Evolutionary conservation across 441 rosid species (phyloP).

Genomic region (Euphorbia schlechtendalii): DNA sequence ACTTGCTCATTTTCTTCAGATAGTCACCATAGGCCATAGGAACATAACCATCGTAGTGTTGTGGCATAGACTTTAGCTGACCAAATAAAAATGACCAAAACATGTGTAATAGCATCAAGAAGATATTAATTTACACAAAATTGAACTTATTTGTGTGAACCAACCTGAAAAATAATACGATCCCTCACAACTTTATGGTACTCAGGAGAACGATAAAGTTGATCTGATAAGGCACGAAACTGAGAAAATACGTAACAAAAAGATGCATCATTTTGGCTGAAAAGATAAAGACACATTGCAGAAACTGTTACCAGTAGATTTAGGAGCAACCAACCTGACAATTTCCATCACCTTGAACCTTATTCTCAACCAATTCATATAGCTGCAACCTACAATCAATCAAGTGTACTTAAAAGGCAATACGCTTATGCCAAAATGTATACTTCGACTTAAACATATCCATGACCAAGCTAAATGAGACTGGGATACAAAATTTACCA

Average conservation of each 20-base stretch:
- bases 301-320: background rate
- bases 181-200: slow-evolving; percentile 71
- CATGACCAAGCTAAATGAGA: background rate
- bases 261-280: slow-evolving; percentile 18
- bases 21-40: slow-evolving; percentile 66
- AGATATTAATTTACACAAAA: background rate
- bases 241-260: slow-evolving; percentile 28
- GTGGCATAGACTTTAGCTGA: slow-evolving; percentile 58
- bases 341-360: slow-evolving; percentile 88
- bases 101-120: slow-evolving; percentile 2
- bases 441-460: slow-evolving; percentile 4
- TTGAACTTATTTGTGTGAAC: background rate
- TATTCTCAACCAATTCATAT: slow-evolving; percentile 70
- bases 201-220: slow-evolving; percentile 76
- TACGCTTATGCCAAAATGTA: slow-evolving; percentile 1
- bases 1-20: slow-evolving; percentile 70
- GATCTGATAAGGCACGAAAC: slow-evolving; percentile 92
- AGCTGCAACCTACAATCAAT: slow-evolving; percentile 44
- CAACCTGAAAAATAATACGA: slow-evolving; percentile 66
- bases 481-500: background rate
- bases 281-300: background rate
- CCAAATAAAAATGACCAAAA: slow-evolving; percentile 13
- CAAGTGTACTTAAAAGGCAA: slow-evolving; percentile 3
- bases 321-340: slow-evolving; percentile 66
- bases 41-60: slow-evolving; percentile 61